Evolutionary conservation across 176 grass and related monocot species (phyloP).

Genomic region (Oropetium thomaeum): DNA sequence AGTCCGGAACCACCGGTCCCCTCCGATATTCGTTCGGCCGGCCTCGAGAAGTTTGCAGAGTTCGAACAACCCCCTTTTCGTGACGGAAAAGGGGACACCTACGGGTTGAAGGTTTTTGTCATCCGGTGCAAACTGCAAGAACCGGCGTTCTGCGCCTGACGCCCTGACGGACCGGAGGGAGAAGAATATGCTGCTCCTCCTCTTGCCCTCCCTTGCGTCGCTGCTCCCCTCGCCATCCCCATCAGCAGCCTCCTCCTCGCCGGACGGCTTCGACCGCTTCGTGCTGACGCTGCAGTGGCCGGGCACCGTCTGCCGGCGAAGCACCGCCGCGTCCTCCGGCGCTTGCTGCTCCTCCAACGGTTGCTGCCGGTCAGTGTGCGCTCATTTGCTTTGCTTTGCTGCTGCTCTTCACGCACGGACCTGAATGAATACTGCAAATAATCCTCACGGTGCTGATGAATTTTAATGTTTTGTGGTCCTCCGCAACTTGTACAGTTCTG

Average conservation of each 20-base stretch:
- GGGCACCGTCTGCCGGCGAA: conserved; percentile 15
- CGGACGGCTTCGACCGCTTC: not conserved
- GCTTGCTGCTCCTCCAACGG: not conserved
- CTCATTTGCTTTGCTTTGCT: no score
- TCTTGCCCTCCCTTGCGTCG: not conserved
- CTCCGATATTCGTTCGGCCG: no score
- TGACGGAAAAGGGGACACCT: no score
- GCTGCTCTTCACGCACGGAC: not conserved
- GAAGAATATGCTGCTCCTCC: not conserved
- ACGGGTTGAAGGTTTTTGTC: no score
- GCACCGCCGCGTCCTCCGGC: not conserved
- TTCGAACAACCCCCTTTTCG: no score
- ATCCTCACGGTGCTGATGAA: not conserved
- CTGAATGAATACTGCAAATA: not conserved
- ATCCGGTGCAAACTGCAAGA: no score
- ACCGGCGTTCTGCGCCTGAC: no score
- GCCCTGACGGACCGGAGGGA: not conserved
- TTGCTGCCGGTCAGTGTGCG: not conserved
- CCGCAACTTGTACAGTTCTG: not conserved
- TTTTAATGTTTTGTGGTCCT: not conserved
- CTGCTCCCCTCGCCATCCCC: not conserved
- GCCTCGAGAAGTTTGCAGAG: no score
- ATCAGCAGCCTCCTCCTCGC: not conserved
- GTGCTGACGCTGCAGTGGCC: not conserved
- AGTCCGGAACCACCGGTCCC: no score